A percentile compares a stretch with the other conserved stretches of the same genome.
Conservation (phyloP, 768 basidiomycete species). For the Psilocybe azurescens region DNA sequence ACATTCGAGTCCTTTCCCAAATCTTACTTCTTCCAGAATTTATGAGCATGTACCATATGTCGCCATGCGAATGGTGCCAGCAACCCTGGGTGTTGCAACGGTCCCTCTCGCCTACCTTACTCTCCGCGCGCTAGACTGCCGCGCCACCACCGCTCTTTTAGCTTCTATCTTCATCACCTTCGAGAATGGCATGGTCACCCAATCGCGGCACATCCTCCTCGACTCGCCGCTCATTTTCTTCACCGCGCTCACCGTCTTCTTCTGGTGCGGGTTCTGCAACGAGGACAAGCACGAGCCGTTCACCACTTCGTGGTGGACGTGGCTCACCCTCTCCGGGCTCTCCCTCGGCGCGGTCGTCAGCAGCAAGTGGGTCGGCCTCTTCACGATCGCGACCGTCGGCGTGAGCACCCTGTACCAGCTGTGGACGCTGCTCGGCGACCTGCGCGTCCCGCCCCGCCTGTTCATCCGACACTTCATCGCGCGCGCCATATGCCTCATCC, state of each 20-base stretch:
- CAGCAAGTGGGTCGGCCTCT: slow-evolving; percentile 98
- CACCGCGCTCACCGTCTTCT: slow-evolving; percentile 85
- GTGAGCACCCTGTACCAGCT: slow-evolving; percentile 83
- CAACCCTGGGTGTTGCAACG: slow-evolving; percentile 85
- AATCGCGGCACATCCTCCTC: slow-evolving; percentile 95
- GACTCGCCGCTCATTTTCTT: slow-evolving; percentile 99
- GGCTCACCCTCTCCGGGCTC: slow-evolving; percentile 87
- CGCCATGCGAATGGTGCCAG: slow-evolving; percentile 97
- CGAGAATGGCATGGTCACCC: slow-evolving; percentile 95
- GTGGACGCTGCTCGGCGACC: slow-evolving; percentile 89
- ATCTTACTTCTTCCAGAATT: slow-evolving; percentile 46
- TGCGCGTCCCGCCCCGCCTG: slow-evolving; percentile 73
- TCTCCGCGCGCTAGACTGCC: slow-evolving; percentile 89
- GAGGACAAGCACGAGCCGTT: slow-evolving; percentile 88
- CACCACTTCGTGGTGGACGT: slow-evolving; percentile 89
- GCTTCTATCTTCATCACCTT: slow-evolving; percentile 92
- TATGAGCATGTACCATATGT: slow-evolving; percentile 93
- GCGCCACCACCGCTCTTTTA: slow-evolving; percentile 92
- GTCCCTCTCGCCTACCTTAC: slow-evolving; percentile 94
- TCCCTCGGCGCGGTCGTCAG: slow-evolving; percentile 91
- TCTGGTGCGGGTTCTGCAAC: slow-evolving; percentile 91
- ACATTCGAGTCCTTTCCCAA: background rate
- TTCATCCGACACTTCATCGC: slow-evolving; percentile 90
- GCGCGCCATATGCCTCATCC: slow-evolving; percentile 88
- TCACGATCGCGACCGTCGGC: slow-evolving; percentile 96